phyloP scores from a whole-genome alignment of 768 basidiomycete species.

The Rhizopogon vinicolor region DNA sequence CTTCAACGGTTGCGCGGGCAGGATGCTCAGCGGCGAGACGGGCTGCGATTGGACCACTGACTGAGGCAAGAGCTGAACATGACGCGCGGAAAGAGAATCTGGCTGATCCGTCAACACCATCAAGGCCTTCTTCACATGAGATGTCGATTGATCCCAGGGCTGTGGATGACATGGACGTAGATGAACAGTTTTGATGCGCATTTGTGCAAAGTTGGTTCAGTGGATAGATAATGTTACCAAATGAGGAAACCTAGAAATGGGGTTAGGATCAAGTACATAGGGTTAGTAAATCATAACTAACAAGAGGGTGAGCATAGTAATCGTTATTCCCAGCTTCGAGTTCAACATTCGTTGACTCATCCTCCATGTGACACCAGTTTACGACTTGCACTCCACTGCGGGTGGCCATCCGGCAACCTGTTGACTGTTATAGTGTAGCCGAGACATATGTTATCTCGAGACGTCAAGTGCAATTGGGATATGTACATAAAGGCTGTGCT shows the following conservation, averaged over 20 bases:
- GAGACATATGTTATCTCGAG: no score
- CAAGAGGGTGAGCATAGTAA: no score
- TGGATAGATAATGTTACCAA: neutral
- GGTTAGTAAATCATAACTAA: no score
- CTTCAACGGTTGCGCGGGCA: slow-evolving; percentile 71
- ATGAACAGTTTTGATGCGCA: neutral
- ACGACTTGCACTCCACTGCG: no score
- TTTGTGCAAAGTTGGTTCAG: neutral
- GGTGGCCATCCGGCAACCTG: no score
- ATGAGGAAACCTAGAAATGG: neutral
- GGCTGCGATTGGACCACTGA: slow-evolving; percentile 81
- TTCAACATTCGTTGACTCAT: no score
- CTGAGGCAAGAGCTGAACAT: slow-evolving; percentile 53
- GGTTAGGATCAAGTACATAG: neutral
- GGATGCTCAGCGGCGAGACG: slow-evolving; percentile 65
- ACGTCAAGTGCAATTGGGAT: no score
- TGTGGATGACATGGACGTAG: neutral
- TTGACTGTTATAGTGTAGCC: no score
- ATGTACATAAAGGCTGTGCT: no score
- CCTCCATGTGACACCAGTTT: no score
- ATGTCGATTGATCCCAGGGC: slow-evolving; percentile 25
- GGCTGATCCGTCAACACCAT: slow-evolving; percentile 75
- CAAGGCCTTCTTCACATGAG: slow-evolving; percentile 48
- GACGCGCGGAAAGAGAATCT: slow-evolving; percentile 41
- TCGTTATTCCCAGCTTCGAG: no score